phyloP scores from a whole-genome alignment of 2,329 filamentous ascomycete genomes.

The Cercospora berteroae region DNA sequence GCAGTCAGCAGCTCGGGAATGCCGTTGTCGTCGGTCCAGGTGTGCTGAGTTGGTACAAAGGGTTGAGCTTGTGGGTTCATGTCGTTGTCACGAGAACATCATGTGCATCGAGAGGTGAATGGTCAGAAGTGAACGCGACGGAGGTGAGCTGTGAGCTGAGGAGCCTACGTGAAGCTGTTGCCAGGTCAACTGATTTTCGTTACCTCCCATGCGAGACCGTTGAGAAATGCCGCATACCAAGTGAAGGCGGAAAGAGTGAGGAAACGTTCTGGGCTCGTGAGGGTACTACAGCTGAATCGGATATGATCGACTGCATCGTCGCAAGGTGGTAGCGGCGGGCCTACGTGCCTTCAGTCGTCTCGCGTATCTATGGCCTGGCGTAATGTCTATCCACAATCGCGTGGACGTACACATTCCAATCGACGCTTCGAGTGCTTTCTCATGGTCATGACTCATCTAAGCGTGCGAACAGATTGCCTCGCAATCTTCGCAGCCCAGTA shows the following conservation, averaged over 20 bases:
- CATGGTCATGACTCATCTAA: conserved; percentile 2
- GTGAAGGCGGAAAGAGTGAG: neutral
- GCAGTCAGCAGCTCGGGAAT: neutral
- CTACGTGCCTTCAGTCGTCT: neutral
- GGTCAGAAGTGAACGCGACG: neutral
- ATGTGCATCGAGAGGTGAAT: neutral
- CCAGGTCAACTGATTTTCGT: neutral
- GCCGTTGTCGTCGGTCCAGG: neutral
- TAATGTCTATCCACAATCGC: neutral
- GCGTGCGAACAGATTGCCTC: neutral
- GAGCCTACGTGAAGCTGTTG: neutral
- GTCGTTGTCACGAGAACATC: neutral
- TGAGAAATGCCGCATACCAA: neutral
- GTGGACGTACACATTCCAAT: neutral
- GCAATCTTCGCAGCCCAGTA: neutral
- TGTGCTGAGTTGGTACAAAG: neutral
- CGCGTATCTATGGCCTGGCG: conserved; percentile 1
- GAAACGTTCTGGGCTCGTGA: neutral
- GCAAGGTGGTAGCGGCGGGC: neutral
- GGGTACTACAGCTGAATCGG: neutral
- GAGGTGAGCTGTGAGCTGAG: neutral
- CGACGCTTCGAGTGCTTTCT: neutral
- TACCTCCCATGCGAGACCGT: neutral
- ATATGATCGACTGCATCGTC: neutral
- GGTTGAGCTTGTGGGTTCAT: neutral